Conservation (phyloP, 2,329 filamentous ascomycete species). For the Trichocomaceae sp. region DNA sequence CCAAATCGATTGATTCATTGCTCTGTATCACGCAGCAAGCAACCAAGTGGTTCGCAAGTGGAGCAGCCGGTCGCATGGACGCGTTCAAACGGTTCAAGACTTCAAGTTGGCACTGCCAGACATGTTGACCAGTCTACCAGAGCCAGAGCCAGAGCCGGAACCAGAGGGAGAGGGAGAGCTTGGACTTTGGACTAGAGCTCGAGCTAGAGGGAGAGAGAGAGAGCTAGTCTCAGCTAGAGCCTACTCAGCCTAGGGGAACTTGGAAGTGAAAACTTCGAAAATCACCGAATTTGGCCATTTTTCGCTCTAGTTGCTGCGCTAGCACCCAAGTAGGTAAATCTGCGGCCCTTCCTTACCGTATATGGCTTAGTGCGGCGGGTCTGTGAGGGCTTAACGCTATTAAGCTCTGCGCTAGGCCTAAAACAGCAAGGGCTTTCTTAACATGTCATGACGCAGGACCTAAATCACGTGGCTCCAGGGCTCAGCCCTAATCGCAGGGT, state of each 20-base stretch:
- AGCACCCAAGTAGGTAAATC: not conserved
- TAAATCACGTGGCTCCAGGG: not conserved
- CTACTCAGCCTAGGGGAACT: not conserved
- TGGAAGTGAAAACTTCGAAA: not conserved
- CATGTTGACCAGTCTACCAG: no score
- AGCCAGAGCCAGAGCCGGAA: no score
- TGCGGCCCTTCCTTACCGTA: not conserved
- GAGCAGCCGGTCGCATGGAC: slow-evolving; percentile 3
- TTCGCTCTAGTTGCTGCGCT: not conserved
- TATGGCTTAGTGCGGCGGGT: not conserved
- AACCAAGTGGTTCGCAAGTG: not conserved
- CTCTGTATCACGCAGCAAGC: not conserved
- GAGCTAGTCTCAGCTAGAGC: no score
- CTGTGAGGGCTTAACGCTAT: not conserved
- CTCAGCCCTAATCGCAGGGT: not conserved
- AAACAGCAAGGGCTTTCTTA: not conserved
- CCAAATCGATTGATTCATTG: not conserved
- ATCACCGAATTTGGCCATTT: not conserved
- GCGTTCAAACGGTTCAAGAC: no score
- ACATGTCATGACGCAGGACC: slow-evolving; percentile 8
- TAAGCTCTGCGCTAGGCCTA: not conserved
- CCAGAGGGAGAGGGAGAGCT: no score
- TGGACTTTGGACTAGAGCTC: no score
- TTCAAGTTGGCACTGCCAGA: no score
- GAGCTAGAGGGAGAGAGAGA: no score